Conservation (phyloP, 768 basidiomycete genomes). For the Mycena floridula region DNA sequence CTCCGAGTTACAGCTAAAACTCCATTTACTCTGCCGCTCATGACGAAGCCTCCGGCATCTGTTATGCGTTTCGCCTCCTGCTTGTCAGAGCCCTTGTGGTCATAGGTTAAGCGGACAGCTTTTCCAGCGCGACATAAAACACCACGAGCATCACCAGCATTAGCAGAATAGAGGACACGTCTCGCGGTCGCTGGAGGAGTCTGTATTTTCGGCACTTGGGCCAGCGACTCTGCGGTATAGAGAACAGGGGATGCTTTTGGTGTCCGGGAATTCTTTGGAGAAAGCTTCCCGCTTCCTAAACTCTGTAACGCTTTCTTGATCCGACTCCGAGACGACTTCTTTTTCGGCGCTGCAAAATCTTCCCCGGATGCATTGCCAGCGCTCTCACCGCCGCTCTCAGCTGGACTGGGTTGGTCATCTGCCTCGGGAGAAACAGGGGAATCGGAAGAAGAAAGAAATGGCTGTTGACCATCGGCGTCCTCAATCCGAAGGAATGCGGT, state of each 20-base stretch:
- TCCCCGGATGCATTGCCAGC: constrained; percentile 27
- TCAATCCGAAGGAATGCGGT: constrained; percentile 93
- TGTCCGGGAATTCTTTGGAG: constrained; percentile 25
- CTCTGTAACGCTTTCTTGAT: constrained; percentile 51
- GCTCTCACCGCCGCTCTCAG: constrained; percentile 41
- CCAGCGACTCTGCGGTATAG: constrained; percentile 19
- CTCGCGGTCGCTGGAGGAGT: constrained; percentile 48
- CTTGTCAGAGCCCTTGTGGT: constrained; percentile 96
- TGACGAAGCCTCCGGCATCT: constrained; percentile 96
- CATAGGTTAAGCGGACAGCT: constrained; percentile 92
- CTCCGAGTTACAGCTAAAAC: constrained; percentile 95
- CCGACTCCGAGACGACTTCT: constrained; percentile 43
- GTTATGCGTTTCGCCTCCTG: constrained; percentile 97
- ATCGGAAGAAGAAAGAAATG: constrained; percentile 42
- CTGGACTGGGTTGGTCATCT: constrained; percentile 23
- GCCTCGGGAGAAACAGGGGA: constrained; percentile 21
- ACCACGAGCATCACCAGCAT: constrained; percentile 93
- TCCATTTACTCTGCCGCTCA: constrained; percentile 98
- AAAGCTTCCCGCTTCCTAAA: constrained; percentile 33
- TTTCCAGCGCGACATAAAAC: constrained; percentile 89
- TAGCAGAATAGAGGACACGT: constrained; percentile 89
- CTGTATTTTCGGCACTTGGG: constrained; percentile 23
- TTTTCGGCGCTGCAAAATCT: constrained; percentile 27
- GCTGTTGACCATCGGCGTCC: constrained; percentile 66
- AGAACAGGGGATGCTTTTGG: constrained; percentile 30